Evolutionary conservation across 768 basidiomycete species (phyloP), one percentile per base, ranked within the genome.

Genomic region (Kwoniella botswanensis): DNA sequence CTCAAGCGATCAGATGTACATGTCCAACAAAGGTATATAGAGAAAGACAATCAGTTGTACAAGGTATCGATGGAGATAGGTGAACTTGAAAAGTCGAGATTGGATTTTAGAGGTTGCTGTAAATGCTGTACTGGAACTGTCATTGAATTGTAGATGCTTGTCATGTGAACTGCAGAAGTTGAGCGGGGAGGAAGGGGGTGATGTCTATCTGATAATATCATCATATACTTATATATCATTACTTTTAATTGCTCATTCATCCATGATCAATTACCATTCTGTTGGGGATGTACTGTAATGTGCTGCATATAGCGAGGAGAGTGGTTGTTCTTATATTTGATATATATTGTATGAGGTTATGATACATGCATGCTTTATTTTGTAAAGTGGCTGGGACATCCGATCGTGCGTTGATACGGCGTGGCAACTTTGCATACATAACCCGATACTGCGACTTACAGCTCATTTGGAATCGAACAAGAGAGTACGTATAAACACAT

Each of bases 81-180:
- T 22, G 63, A 57, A 18, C 21, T 18, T 29, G n/a, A 43, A 50
- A 57, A 29, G 18, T 54, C 43, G 43, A 64, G 50, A 55, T 15
- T 74, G 61, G 75, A 76, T 60, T 70, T 74, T 44, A 54, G 71
- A 15, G 21, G 52, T 35, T 57, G 68, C 21, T 76, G 75, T 60
- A 60, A 61, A 53, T 76, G 73, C 42, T 76, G 75, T 65, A 53
- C 65, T 4, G 75, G 75, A 13, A 71, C 71, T 57, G 71, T 76
- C 12, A 71, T 76, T 29, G 75, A 76, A 68, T 43, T 76, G 6
- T 71, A 35, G 35, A 35, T 35, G 35, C 35, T 35, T 35, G 35
- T 35, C 35, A 35, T 35, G 35, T 35, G 35, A 1, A 35, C 35
- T 35, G 35, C 35, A 35, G 35, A 71, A 71, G 24, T n/a, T 29